phyloP scores from a whole-genome alignment of 495 filamentous ascomycete species.

The Trichoderma orchidacearum region DNA sequence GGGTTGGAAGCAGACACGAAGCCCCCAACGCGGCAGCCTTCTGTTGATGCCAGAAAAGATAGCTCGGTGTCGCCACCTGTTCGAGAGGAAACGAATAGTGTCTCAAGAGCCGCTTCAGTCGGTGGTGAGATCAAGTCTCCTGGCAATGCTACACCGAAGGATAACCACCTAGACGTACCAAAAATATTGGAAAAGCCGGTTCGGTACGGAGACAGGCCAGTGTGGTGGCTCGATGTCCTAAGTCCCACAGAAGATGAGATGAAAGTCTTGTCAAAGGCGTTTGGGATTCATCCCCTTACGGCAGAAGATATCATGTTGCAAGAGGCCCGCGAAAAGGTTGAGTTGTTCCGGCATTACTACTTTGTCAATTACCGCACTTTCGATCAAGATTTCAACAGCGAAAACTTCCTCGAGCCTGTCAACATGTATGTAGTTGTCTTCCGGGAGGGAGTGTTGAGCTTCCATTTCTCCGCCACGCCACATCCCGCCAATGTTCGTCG shows the following conservation, averaged over 20 bases:
- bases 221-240: constrained; percentile 90
- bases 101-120: not conserved
- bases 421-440: constrained; percentile 98
- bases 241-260: constrained; percentile 87
- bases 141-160: constrained; percentile 12
- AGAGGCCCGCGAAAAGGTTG: constrained; percentile 93
- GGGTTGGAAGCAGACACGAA: constrained; percentile 14
- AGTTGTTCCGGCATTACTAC: constrained; percentile 93
- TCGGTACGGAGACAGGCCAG: constrained; percentile 75
- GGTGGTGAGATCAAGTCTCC: constrained; percentile 10
- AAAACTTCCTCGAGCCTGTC: constrained; percentile 84
- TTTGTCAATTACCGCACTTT: constrained; percentile 97
- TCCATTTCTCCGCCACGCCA: constrained; percentile 86
- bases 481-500: constrained; percentile 92
- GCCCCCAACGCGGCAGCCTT: constrained; percentile 21
- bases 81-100: not conserved
- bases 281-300: constrained; percentile 88
- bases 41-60: constrained; percentile 12
- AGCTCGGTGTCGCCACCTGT: constrained; percentile 3
- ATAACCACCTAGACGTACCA: constrained; percentile 7
- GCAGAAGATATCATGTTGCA: constrained; percentile 95
- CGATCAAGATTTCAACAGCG: constrained; percentile 78
- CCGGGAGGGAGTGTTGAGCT: constrained; percentile 85
- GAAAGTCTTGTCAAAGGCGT: constrained; percentile 79
- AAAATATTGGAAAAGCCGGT: constrained; percentile 32